Percentiles rank a stretch among this genome's conserved stretches.
Evolutionary conservation across 1,284 basidiomycete genomes (phyloP).

Genomic region (Vanrija sp.): DNA sequence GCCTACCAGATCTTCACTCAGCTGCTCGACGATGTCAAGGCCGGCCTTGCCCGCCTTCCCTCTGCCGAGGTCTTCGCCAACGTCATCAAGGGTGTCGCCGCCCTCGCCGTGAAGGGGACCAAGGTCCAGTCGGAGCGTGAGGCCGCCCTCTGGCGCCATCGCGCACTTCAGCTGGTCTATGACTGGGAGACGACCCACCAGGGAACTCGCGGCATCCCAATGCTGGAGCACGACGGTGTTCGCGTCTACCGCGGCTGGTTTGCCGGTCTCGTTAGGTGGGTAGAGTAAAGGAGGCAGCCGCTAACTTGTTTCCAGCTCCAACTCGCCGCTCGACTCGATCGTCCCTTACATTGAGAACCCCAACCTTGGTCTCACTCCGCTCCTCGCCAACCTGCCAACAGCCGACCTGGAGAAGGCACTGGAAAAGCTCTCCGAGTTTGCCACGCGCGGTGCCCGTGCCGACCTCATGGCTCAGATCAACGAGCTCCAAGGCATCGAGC

Average conservation of each 20-base stretch:
- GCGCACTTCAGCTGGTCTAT: conserved; percentile 2
- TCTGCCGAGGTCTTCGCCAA: conserved; percentile 41
- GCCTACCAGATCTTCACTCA: conserved; percentile 46
- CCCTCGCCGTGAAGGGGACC: conserved; percentile 13
- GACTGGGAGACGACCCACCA: conserved; percentile 31
- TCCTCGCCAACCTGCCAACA: conserved; percentile 26
- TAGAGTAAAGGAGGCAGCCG: neutral
- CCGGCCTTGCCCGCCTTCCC: conserved; percentile 20
- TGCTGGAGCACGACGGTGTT: conserved; percentile 30
- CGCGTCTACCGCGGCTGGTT: conserved; percentile 47
- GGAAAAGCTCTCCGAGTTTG: conserved; percentile 24
- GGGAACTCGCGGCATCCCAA: conserved; percentile 2
- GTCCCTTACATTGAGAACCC: conserved; percentile 30
- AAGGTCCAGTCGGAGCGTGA: neutral
- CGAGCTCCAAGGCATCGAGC: conserved; percentile 24
- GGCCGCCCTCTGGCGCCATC: conserved; percentile 9
- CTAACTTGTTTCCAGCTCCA: conserved; percentile 22
- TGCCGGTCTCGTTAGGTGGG: conserved; percentile 36
- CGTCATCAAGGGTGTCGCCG: conserved; percentile 38
- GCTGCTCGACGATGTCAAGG: conserved; percentile 30
- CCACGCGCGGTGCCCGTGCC: conserved; percentile 12
- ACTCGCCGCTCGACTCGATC: conserved; percentile 25
- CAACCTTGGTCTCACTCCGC: conserved; percentile 9
- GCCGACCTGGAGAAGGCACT: conserved; percentile 29
- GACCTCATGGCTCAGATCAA: conserved; percentile 23